These are phyloP conservation scores for Xylaria multiplex DNA, from an alignment of 2,329 filamentous ascomycete species.

Conservation along the genomic window DNA sequence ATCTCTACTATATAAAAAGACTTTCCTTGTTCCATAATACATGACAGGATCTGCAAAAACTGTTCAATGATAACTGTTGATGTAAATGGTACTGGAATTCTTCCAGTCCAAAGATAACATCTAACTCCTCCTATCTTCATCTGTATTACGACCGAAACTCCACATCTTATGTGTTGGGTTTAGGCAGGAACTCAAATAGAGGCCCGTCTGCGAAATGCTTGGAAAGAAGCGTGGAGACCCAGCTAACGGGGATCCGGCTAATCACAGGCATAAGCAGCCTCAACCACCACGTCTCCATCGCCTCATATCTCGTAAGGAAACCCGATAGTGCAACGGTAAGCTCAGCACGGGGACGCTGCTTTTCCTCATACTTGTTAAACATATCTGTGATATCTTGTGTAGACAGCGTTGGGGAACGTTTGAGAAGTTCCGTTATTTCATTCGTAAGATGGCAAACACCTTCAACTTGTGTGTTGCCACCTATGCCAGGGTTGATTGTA, in stretches of 20 bases:
- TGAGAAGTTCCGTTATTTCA: constrained; percentile 30
- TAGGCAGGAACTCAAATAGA: constrained; percentile 16
- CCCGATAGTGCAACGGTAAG: constrained; percentile 22
- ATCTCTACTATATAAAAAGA: no score
- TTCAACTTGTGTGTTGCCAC: constrained; percentile 38
- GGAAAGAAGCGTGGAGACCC: constrained; percentile 17
- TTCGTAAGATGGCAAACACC: constrained; percentile 36
- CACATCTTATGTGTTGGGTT: not conserved
- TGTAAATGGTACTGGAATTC: no score
- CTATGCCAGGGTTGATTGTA: constrained; percentile 37
- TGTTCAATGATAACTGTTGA: no score
- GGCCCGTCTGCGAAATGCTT: constrained; percentile 16
- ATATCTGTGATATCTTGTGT: constrained; percentile 28
- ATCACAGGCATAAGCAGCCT: constrained; percentile 14
- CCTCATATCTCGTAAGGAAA: constrained; percentile 36
- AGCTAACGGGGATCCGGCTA: constrained; percentile 3
- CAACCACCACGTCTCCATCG: constrained; percentile 37
- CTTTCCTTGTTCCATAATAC: no score
- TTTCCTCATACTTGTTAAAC: constrained; percentile 36
- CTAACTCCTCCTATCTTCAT: no score
- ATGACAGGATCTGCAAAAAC: no score
- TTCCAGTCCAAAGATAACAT: no score
- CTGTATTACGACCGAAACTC: no score
- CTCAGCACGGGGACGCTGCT: constrained; percentile 34
- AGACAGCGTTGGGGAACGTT: constrained; percentile 12